These are phyloP conservation scores for Sporothrix luriei DNA, from an alignment of 2,329 filamentous ascomycete genomes.

Conservation along the genomic window DNA sequence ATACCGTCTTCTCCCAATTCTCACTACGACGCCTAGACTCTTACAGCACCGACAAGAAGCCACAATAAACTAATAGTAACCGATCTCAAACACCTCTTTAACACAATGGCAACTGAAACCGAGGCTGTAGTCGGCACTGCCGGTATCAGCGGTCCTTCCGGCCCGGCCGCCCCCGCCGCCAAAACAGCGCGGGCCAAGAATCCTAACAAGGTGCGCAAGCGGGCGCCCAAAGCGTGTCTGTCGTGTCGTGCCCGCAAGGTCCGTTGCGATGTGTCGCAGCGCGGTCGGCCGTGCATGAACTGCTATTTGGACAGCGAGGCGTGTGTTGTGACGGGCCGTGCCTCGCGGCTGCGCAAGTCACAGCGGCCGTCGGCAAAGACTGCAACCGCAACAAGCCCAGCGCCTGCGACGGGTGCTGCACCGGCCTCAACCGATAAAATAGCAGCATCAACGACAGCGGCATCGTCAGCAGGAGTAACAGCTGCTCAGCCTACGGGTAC, in stretches of 20 bases:
- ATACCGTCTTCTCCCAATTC: conserved; percentile 16
- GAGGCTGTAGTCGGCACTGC: conserved; percentile 7
- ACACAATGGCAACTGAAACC: conserved; percentile 1
- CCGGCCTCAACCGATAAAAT: background rate
- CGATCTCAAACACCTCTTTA: too few relatives aligned
- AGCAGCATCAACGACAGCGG: background rate
- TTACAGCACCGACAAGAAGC: background rate
- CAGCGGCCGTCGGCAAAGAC: conserved; percentile 9
- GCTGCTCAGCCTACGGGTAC: background rate
- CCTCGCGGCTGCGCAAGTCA: conserved; percentile 32
- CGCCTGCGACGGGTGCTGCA: background rate
- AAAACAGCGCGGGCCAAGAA: conserved; percentile 48
- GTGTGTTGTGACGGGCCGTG: conserved; percentile 38
- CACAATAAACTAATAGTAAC: background rate
- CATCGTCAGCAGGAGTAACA: background rate
- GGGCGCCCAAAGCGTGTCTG: conserved; percentile 55
- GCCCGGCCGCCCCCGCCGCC: conserved; percentile 34
- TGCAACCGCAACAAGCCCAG: background rate
- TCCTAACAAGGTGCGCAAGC: conserved; percentile 52
- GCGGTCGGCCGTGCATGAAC: conserved; percentile 55
- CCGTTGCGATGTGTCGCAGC: conserved; percentile 52
- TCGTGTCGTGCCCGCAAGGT: conserved; percentile 57
- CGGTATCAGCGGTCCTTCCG: background rate
- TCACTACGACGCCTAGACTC: background rate
- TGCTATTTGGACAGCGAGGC: conserved; percentile 55